Conservation (phyloP, 345 rosid species). For the Eucalyptus albens region DNA sequence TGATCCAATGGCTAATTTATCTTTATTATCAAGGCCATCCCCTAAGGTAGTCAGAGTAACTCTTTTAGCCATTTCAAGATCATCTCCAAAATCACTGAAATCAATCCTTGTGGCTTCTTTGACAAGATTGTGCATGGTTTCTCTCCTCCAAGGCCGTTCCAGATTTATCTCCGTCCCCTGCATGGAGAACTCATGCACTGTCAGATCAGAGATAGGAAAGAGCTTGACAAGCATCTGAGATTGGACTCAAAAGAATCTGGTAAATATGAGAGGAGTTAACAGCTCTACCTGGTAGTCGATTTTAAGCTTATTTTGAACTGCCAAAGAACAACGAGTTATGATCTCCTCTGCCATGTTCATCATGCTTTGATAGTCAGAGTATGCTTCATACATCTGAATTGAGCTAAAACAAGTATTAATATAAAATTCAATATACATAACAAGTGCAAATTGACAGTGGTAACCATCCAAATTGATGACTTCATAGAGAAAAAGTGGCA, state of each 20-base stretch:
- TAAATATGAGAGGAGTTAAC: not conserved
- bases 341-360: slow-evolving; percentile 89
- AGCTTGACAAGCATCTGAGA: not conserved
- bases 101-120: slow-evolving; percentile 64
- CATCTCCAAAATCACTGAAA: slow-evolving; percentile 42
- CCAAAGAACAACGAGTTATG: slow-evolving; percentile 73
- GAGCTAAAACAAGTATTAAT: not conserved
- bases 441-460: not conserved
- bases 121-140: slow-evolving; percentile 95
- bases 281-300: slow-evolving; percentile 70
- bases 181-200: not conserved
- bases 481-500: not conserved
- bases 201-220: not conserved
- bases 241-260: not conserved
- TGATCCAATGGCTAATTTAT: slow-evolving; percentile 54
- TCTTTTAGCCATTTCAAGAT: slow-evolving; percentile 58
- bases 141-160: slow-evolving; percentile 90
- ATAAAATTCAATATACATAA: not conserved
- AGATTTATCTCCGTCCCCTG: slow-evolving; percentile 76
- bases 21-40: slow-evolving; percentile 46
- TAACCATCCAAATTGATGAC: not conserved
- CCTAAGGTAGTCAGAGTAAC: slow-evolving; percentile 39
- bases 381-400: slow-evolving; percentile 86
- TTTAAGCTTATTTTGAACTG: slow-evolving; percentile 63
- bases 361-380: slow-evolving; percentile 86